Base-by-base conservation (phyloP, 1,139 yeast species). In the Saccharomyces hybrid region DNA sequence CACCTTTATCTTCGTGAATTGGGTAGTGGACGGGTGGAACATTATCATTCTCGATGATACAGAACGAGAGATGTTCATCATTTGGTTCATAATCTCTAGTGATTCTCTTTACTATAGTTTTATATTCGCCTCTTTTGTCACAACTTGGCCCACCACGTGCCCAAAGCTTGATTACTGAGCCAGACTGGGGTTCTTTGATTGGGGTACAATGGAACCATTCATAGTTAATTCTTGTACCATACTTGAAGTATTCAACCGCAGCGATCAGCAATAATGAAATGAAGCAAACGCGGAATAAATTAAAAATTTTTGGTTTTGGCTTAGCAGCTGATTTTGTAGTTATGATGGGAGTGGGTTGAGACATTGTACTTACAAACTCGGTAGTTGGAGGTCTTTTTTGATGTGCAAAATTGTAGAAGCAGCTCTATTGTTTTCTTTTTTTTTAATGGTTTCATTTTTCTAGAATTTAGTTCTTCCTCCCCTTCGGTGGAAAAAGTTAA, bases 161-260 rank as follows among this genome's bases (percentile, higher is more conserved):
- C 54, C 64, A 70, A 28, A 71, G 57, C 52, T 67, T 67, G 9
- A 63, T 57, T 3, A 71, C 69, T 3, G 71, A 64, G 3, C 60
- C 57, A 16, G 64, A 60, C 6, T 71, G 63, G 20, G 68, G 63
- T 52, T 65, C 68, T 13, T 57, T 56, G 3, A 65, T 56, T 13
- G 75, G 71, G 11, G 75, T 73, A 54, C 77, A 74, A 54, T 74
- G 77, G 59, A 74, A 72, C 75, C 75, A 73, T 32, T 74, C 77
- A 56, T 74, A 74, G 56, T 73, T 68, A 44, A 63, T 61, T 56
- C 65, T 67, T 3, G 77, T 73, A 16, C 70, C 59, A 54, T 71
- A 71, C 57, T 74, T 74, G 63, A 74, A 74, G 56, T 71, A 73
- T 57, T 74, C 77, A 2, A 71, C 74, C 5, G 69, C 75, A 3